A percentile compares a stretch with the other conserved stretches of the same genome.
Evolutionary conservation across 1,139 yeast species (phyloP).

Genomic region (Pneumocystis wakefieldiae): DNA sequence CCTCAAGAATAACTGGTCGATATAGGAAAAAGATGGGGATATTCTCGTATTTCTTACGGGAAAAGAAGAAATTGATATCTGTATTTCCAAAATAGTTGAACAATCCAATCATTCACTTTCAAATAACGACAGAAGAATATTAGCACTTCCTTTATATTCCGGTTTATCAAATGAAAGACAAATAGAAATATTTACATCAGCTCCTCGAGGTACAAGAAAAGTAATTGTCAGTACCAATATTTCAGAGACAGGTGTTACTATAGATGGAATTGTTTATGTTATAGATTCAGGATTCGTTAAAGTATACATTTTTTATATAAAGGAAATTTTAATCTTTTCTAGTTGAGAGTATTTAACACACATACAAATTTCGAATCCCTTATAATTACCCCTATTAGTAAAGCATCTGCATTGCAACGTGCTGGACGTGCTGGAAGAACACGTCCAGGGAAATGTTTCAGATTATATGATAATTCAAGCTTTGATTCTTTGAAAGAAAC

Average conservation of each 20-base stretch:
- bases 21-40: conserved; percentile 62
- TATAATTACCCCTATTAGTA: conserved; percentile 77
- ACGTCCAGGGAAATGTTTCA: conserved; percentile 81
- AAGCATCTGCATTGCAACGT: conserved; percentile 88
- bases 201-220: conserved; percentile 46
- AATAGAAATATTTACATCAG: conserved; percentile 45
- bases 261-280: conserved; percentile 76
- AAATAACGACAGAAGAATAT: conserved; percentile 23
- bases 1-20: conserved; percentile 29
- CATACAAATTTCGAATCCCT: conserved; percentile 82
- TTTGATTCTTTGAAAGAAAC: conserved; percentile 63
- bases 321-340: not conserved
- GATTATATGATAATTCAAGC: conserved; percentile 76
- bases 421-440: conserved; percentile 98
- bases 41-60: conserved; percentile 67
- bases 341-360: conserved; percentile 55
- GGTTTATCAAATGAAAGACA: conserved; percentile 77
- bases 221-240: conserved; percentile 86
- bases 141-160: conserved; percentile 68
- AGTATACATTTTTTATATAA: conserved; percentile 21
- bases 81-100: conserved; percentile 38
- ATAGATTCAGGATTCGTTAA: conserved; percentile 85
- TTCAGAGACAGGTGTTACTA: conserved; percentile 92
- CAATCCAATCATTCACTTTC: conserved; percentile 28
- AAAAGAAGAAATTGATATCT: conserved; percentile 78